Evolutionary conservation across 2,329 filamentous ascomycete species (phyloP), one percentile per base, ranked within the genome.

Genomic region (Cercospora sesami): DNA sequence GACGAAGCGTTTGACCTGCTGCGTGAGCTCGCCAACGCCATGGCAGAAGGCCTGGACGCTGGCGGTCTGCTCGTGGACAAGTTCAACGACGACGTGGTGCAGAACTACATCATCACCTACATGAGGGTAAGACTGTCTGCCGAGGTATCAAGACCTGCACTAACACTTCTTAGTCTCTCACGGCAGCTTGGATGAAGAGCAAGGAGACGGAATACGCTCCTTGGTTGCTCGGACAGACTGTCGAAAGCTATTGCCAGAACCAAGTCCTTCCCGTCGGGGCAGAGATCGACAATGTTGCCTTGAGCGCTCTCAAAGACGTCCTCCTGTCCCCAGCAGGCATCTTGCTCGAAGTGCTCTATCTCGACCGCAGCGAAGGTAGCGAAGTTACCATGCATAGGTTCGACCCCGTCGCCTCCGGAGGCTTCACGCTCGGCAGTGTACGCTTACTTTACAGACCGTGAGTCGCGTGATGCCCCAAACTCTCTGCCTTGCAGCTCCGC

Each of bases 271-370:
- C 91, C 0, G 85, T 90, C 16, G 86, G 90, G 73, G 88, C 89
- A 61, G 94, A 98, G 81, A 96, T 98, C 70, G 95, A 99, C 73
- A 89, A 97, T 74, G 83, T 97, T n/a, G 92, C 92, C 53, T 85
- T 98, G 70, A 88, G 88, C 68, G 87, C 92, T 2, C 83, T 98
- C 60, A 87, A 90, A 69, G 89, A 94, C 71, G 86, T 93, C 28
- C 85, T 98, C 3, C 87, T 98, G 70, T 90, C 92, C 76, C 91
- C 91, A 7, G 89, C 90, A 60, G 89, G 89, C 16, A 88, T 97
- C 71, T 88, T 90, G 4, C 86, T 98, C 21, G 93, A 97, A 77
- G 91, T 98, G 70, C 89, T 93, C 64, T 97, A 98, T 77, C 87
- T 99, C 8, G 95, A 98, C 78, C 89, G 93, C 73, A 97, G 91